phyloP scores from a whole-genome alignment of 352 stramenopile genomes.

The Phytophthora crassamura region DNA sequence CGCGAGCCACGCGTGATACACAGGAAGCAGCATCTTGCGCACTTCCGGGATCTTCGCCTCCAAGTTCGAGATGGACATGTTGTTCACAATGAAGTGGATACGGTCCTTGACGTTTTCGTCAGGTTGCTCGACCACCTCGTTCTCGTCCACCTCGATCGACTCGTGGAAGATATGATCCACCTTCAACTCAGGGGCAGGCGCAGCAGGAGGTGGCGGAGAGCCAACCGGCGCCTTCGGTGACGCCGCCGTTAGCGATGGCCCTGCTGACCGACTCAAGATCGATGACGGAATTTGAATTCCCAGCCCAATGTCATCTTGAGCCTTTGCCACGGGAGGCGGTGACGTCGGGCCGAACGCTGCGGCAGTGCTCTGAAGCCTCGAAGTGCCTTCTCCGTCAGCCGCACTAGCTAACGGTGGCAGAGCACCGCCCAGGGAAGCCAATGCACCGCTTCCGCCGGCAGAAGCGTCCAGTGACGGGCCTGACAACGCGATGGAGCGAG shows the following conservation, averaged over 20 bases:
- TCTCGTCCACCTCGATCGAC: constrained; percentile 65
- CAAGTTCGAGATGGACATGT: constrained; percentile 98
- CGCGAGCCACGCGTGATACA: constrained; percentile 97
- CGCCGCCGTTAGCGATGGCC: constrained; percentile 56
- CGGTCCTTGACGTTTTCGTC: constrained; percentile 93
- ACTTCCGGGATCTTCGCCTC: constrained; percentile 97
- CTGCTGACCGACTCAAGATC: constrained; percentile 52
- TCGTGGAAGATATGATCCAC: constrained; percentile 90
- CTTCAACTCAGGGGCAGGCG: constrained; percentile 61
- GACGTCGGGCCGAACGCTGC: constrained; percentile 31
- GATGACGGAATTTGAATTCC: constrained; percentile 50
- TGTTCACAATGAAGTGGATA: constrained; percentile 99
- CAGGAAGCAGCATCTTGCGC: constrained; percentile 93
- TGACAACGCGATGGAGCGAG: constrained; percentile 58
- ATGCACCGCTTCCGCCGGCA: constrained; percentile 23
- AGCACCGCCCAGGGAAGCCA: constrained; percentile 29
- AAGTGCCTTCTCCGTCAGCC: constrained; percentile 29
- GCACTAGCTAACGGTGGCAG: constrained; percentile 26
- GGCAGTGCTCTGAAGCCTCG: constrained; percentile 30
- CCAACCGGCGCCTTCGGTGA: constrained; percentile 48
- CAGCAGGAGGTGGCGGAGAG: constrained; percentile 48
- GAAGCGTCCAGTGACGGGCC: constrained; percentile 40
- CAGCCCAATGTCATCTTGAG: constrained; percentile 39
- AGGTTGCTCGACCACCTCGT: constrained; percentile 69
- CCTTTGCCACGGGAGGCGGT: constrained; percentile 25